phyloP scores from a whole-genome alignment of 495 filamentous ascomycete genomes.

The Aspergillus asperescens region DNA sequence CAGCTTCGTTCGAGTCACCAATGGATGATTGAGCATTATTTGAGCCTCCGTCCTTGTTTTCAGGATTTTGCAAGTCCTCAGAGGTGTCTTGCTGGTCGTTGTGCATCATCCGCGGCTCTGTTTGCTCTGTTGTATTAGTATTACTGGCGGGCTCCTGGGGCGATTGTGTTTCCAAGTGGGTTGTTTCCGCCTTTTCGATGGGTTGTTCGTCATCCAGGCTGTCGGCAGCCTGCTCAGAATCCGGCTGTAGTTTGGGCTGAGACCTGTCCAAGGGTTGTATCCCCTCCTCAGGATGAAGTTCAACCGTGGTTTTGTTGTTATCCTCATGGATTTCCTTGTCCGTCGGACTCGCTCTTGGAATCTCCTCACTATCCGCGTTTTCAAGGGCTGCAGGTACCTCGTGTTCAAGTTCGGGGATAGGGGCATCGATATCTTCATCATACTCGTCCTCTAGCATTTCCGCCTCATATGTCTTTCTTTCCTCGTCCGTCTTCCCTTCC shows the following conservation, averaged over 20 bases:
- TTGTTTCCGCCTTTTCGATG: slow-evolving; percentile 1
- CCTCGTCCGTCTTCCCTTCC: slow-evolving; percentile 16
- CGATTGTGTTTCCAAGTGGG: slow-evolving; percentile 1
- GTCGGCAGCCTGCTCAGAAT: slow-evolving; percentile 20
- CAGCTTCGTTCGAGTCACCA: slow-evolving; percentile 3
- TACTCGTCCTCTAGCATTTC: slow-evolving; percentile 45
- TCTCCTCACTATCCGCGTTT: slow-evolving; percentile 10
- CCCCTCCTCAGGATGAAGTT: slow-evolving; percentile 10
- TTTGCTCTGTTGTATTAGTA: slow-evolving; percentile 23
- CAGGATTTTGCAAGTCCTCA: slow-evolving; percentile 1
- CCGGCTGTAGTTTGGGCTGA: background rate
- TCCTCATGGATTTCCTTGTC: slow-evolving; percentile 16
- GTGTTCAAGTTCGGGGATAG: slow-evolving; percentile 27
- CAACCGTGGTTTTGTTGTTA: background rate
- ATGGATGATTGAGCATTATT: slow-evolving; percentile 3
- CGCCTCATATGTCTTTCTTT: slow-evolving; percentile 33
- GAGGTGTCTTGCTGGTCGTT: background rate
- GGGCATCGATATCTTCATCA: slow-evolving; percentile 30
- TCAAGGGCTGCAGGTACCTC: slow-evolving; percentile 15
- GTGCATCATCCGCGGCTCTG: slow-evolving; percentile 2
- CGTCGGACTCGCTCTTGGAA: background rate
- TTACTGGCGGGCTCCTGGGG: slow-evolving; percentile 17
- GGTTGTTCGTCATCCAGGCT: slow-evolving; percentile 11
- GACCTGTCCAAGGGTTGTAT: background rate
- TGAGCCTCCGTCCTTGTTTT: slow-evolving; percentile 11